Percentiles rank a stretch among this genome's conserved stretches.
Conservation (phyloP, 306 rosid genomes). For the Calophaca sinica region DNA sequence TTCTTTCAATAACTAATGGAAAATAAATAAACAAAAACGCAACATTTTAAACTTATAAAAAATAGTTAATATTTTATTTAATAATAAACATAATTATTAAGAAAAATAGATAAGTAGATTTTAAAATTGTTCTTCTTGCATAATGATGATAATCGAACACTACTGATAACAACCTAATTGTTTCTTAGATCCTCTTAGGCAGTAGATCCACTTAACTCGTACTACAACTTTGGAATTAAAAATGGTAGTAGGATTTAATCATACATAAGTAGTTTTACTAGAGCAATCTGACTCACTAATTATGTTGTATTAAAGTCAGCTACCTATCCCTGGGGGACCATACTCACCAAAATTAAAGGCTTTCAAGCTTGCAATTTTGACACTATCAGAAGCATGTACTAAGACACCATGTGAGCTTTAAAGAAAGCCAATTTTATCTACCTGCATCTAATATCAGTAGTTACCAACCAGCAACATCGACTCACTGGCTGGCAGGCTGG, state of each 20-base stretch:
- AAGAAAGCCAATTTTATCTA: conserved; percentile 33
- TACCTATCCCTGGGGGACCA: conserved; percentile 48
- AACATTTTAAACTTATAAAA: background rate
- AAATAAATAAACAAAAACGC: background rate
- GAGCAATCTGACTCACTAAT: conserved; percentile 3
- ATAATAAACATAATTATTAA: background rate
- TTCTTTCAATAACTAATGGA: background rate
- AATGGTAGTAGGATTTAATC: conserved; percentile 6
- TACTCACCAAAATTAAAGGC: conserved; percentile 19
- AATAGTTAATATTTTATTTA: background rate
- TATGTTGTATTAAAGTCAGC: conserved; percentile 25
- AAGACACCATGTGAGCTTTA: conserved; percentile 43
- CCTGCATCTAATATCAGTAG: background rate
- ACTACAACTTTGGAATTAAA: background rate
- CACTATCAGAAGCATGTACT: conserved; percentile 32
- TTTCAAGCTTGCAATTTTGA: conserved; percentile 20
- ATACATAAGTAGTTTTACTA: background rate
- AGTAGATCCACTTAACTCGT: too few species aligned
- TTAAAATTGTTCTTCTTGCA: background rate
- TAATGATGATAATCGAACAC: conserved; percentile 2
- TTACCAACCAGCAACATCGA: conserved; percentile 42
- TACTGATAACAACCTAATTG: background rate
- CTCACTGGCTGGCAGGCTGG: background rate
- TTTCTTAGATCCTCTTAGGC: background rate
- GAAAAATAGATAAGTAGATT: background rate